Conservation (phyloP, 176 grass and related monocot genomes). For the bread wheat (Triticum aestivum) region DNA sequence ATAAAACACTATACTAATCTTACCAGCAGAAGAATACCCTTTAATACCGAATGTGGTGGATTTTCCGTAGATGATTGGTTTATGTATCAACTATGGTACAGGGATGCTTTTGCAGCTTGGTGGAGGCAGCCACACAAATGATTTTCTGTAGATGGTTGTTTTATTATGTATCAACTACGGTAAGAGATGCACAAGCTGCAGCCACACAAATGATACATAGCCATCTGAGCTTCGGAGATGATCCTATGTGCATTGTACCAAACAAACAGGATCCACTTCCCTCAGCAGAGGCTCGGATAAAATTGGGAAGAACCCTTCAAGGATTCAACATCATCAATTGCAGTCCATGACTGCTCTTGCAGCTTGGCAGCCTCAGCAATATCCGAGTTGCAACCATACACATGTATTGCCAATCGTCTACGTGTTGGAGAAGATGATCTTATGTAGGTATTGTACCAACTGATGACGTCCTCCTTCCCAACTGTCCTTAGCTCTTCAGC, state of each 20-base stretch:
- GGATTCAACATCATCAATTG: conserved; percentile 63
- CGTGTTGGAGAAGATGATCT: conserved; percentile 52
- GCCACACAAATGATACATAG: conserved; percentile 22
- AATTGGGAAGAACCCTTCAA: conserved; percentile 70
- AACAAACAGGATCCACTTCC: conserved; percentile 41
- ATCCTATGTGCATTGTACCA: conserved; percentile 31
- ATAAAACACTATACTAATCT: conserved; percentile 9
- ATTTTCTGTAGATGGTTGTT: conserved; percentile 34
- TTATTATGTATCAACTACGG: conserved; percentile 3
- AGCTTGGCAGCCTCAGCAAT: conserved; percentile 51
- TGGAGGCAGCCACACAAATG: conserved; percentile 18
- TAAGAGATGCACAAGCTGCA: neutral
- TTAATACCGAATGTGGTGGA: neutral
- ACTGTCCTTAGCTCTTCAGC: conserved; percentile 84
- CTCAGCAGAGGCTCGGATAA: conserved; percentile 73
- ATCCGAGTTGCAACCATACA: conserved; percentile 78
- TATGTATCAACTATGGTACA: conserved; percentile 10
- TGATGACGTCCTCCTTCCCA: conserved; percentile 74
- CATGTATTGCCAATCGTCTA: conserved; percentile 67
- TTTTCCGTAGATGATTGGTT: conserved; percentile 38
- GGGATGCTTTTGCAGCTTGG: conserved; percentile 36
- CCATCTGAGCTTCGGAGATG: conserved; percentile 37
- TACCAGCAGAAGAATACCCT: neutral
- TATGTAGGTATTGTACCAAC: conserved; percentile 82
- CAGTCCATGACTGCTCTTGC: conserved; percentile 58